Evolutionary conservation across 768 basidiomycete species (phyloP).

Genomic region (Macrolepiota dolichaula): DNA sequence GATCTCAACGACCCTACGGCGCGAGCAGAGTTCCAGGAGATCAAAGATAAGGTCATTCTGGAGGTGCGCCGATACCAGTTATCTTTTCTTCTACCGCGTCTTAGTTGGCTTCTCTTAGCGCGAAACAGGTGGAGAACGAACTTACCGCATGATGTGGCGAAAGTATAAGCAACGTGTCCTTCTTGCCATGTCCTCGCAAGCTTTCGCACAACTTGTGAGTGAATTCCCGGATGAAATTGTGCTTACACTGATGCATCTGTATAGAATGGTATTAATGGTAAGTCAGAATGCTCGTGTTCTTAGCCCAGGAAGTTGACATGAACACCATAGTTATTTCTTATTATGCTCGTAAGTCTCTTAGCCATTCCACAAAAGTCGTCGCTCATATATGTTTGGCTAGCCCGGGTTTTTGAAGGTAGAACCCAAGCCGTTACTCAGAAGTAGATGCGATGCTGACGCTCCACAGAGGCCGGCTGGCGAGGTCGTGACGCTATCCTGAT

Average conservation of each 20-base stretch:
- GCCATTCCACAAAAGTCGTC: background rate
- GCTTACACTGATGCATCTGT: background rate
- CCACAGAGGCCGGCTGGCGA: slow-evolving; percentile 82
- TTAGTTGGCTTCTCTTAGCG: slow-evolving; percentile 39
- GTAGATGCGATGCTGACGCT: slow-evolving; percentile 10
- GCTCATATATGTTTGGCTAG: slow-evolving; percentile 26
- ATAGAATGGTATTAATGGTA: slow-evolving; percentile 89
- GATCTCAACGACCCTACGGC: slow-evolving; percentile 63
- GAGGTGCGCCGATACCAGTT: slow-evolving; percentile 39
- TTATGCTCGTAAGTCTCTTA: slow-evolving; percentile 68
- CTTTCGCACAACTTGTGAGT: slow-evolving; percentile 85
- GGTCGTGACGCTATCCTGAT: slow-evolving; percentile 87
- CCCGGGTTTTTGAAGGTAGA: slow-evolving; percentile 83
- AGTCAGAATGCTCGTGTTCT: slow-evolving; percentile 12
- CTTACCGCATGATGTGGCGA: slow-evolving; percentile 76
- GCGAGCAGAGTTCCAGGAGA: slow-evolving; percentile 77
- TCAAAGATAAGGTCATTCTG: slow-evolving; percentile 67
- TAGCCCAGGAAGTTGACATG: background rate
- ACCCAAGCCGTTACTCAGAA: background rate
- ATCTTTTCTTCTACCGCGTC: no score
- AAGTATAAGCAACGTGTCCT: slow-evolving; percentile 81
- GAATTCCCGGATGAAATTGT: background rate
- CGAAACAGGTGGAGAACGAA: slow-evolving; percentile 62
- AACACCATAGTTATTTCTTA: slow-evolving; percentile 77
- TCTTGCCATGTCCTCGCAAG: slow-evolving; percentile 91